Conservation (phyloP, 2,329 filamentous ascomycete genomes). For the Verticillium nonalfalfae region DNA sequence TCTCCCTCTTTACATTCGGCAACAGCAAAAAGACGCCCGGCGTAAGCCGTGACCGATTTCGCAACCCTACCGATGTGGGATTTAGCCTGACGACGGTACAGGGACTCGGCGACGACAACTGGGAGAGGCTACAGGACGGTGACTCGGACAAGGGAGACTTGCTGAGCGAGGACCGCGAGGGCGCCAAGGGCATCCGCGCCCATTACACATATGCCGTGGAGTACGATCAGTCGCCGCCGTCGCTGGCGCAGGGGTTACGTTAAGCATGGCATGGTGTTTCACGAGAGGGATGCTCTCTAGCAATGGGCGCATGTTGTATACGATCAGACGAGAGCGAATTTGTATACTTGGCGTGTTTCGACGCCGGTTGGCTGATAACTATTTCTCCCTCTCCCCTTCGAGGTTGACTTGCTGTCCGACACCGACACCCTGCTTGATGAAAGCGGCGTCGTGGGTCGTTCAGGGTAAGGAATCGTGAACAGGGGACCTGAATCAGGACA, state of each 20-base stretch:
- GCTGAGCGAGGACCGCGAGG: background rate
- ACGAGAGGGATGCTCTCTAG: background rate
- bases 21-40: constrained; percentile 7
- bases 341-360: background rate
- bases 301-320: background rate
- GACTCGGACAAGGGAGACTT: constrained; percentile 10
- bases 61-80: constrained; percentile 7
- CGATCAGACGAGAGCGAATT: background rate
- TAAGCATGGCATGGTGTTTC: background rate
- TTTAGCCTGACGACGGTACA: constrained; percentile 5
- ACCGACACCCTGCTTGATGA: background rate
- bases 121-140: constrained; percentile 11
- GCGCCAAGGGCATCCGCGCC: constrained; percentile 5
- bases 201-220: constrained; percentile 7
- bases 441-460: background rate
- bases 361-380: background rate
- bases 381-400: background rate
- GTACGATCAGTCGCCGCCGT: background rate
- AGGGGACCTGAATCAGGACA: background rate
- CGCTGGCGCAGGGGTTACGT: background rate
- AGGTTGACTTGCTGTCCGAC: background rate
- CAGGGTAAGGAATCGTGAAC: background rate
- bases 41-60: constrained; percentile 3
- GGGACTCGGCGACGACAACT: constrained; percentile 7
- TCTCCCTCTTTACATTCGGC: constrained; percentile 7